Base-by-base conservation (phyloP, 148 eudicot species). In the Nepenthes mirabilis region DNA sequence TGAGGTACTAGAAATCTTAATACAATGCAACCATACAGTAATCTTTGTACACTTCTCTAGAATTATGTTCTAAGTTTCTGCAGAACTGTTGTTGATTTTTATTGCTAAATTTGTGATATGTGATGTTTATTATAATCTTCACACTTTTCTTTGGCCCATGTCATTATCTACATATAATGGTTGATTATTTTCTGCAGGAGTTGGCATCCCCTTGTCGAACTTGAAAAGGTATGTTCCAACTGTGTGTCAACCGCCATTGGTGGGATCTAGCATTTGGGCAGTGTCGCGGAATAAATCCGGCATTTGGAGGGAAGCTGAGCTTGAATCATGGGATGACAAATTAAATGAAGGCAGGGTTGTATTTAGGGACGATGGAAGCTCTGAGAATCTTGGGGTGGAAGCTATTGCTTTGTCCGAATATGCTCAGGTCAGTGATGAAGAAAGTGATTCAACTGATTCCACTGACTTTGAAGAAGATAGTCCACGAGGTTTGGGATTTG, bases 231-330 rank as follows among this genome's bases (percentile, higher is more conserved):
- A 78, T 74, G 65, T 68, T 9, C 81, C 98, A 37, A 78, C 88
- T 59, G 47, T 49, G 55, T 83, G 84, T 83, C 82, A 80, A 50
- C 82, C 75, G 56, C 75, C 94, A 36, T 62, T 73, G 61, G 81
- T 75, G 43, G 97, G 97, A 62, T 78, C 86, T 40, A 76, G 57
- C 52, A 78, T 91, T 52, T 85, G 82, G 86, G 97, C 97, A 34
- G 69, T 69, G 51, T 70, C 86, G 0, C 70, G 75, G 55, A 58
- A 59, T 68, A 83, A 69, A 70, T 43, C 74, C 40, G 86, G 84
- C 57, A 78, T 88, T 53, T 91, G 98, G 98, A 86, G 82, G 74
- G 75, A 88, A 67, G 96, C 98, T 37, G 96, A 91, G 65, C 90
- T 91, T 14, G 80, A 79, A 69, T 88, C 81, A 50, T 91, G 90